Conservation (phyloP, 1,284 basidiomycete species). For the Xerocomus minutiporus region DNA sequence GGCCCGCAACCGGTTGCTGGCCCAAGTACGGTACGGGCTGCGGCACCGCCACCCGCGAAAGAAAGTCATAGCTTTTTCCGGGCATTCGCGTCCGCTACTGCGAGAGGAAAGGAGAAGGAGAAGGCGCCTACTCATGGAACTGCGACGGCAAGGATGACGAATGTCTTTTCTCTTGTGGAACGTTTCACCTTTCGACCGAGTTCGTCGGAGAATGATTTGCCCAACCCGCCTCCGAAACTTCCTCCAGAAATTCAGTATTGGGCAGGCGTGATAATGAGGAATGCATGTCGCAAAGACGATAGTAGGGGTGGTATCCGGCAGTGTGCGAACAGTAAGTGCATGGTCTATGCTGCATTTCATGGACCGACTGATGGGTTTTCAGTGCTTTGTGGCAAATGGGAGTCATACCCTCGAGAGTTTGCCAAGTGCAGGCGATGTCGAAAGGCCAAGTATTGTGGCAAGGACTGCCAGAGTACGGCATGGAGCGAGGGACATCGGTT, state of each 20-base stretch:
- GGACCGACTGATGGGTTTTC: constrained; percentile 5
- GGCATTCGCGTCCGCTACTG: constrained; percentile 35
- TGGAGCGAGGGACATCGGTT: constrained; percentile 97
- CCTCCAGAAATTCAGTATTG: constrained; percentile 96
- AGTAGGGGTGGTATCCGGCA: constrained; percentile 89
- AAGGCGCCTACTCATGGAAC: constrained; percentile 22
- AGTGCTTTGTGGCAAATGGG: constrained; percentile 97
- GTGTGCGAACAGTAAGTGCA: constrained; percentile 84
- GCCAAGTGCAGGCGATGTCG: constrained; percentile 94
- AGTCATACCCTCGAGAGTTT: constrained; percentile 89
- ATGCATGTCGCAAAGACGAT: constrained; percentile 97
- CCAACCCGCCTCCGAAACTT: constrained; percentile 66
- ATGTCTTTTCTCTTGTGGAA: constrained; percentile 95
- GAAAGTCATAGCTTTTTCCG: constrained; percentile 37
- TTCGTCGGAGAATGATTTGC: constrained; percentile 69
- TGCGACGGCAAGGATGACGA: constrained; percentile 52
- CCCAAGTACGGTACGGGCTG: constrained; percentile 19
- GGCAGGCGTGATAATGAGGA: constrained; percentile 99
- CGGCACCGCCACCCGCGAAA: constrained; percentile 17
- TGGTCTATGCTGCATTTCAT: constrained; percentile 2
- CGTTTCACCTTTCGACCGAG: constrained; percentile 92
- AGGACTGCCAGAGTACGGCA: constrained; percentile 94
- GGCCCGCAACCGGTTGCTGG: constrained; percentile 21
- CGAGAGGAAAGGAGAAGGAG: constrained; percentile 44
- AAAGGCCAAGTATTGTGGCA: constrained; percentile 98